Evolutionary conservation across 257 asterid species (phyloP).

Genomic region (Anisodus tanguticus): DNA sequence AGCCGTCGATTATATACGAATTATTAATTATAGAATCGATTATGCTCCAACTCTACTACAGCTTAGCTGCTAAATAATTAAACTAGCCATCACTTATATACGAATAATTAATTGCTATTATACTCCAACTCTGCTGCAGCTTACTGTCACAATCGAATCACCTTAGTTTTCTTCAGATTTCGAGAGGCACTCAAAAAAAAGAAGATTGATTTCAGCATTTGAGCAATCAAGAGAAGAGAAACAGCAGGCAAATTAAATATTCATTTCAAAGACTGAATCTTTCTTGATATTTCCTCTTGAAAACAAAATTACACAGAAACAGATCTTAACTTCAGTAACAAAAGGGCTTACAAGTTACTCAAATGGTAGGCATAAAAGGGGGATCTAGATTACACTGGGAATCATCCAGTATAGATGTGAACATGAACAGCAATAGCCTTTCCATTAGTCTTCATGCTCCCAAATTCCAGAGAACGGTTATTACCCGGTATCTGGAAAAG

Average conservation of each 20-base stretch:
- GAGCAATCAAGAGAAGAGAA: not conserved
- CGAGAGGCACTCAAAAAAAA: not conserved
- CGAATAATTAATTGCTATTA: not conserved
- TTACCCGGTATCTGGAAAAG: slow-evolving; percentile 82
- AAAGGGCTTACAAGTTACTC: not conserved
- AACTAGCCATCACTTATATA: not conserved
- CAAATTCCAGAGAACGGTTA: slow-evolving; percentile 63
- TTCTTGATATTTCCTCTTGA: slow-evolving; percentile 8
- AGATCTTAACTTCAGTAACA: not conserved
- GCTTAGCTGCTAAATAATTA: not conserved
- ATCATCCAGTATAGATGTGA: slow-evolving; percentile 82
- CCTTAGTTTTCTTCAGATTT: not conserved
- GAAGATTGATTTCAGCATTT: not conserved
- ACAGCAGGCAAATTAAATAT: not conserved
- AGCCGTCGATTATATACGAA: not conserved
- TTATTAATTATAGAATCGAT: not conserved
- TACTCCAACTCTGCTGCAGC: not conserved
- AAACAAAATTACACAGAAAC: slow-evolving; percentile 12
- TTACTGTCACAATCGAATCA: not conserved
- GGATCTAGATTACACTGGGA: not conserved
- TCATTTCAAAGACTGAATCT: not conserved
- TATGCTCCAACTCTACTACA: slow-evolving; percentile 2
- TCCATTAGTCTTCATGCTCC: slow-evolving; percentile 86
- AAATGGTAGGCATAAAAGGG: not conserved
- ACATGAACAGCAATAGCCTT: slow-evolving; percentile 74